These are phyloP conservation scores for Dichomitus squalens DNA, from an alignment of 1,284 basidiomycete species.

Conservation along the genomic window DNA sequence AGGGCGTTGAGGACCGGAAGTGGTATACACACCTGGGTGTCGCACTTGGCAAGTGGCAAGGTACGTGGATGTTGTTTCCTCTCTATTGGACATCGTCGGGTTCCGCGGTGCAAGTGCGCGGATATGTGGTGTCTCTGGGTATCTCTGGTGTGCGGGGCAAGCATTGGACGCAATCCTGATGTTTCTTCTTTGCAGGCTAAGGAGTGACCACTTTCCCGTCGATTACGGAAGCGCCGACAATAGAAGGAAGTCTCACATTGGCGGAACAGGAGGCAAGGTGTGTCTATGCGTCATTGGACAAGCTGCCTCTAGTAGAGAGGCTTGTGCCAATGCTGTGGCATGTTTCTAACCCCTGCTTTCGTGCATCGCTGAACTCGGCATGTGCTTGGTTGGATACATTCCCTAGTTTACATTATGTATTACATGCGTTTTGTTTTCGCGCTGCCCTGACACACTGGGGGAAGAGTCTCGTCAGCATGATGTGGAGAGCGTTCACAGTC, in stretches of 20 bases:
- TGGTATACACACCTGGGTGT: constrained; percentile 89
- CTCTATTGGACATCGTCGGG: too few species aligned
- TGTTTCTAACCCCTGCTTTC: too few species aligned
- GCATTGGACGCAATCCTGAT: neutral
- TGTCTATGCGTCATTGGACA: constrained; percentile 48
- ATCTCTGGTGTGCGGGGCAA: neutral
- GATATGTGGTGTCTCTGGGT: neutral
- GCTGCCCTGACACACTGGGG: too few species aligned
- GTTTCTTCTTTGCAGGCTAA: constrained; percentile 58
- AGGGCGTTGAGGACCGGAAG: constrained; percentile 78
- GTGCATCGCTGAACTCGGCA: too few species aligned
- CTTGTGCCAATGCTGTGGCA: too few species aligned
- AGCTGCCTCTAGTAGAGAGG: too few species aligned
- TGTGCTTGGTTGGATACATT: too few species aligned
- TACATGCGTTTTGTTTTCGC: too few species aligned
- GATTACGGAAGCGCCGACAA: constrained; percentile 77
- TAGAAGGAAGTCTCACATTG: constrained; percentile 66
- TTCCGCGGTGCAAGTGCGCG: too few species aligned
- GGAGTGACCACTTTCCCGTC: constrained; percentile 87
- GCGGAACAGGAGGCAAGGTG: constrained; percentile 70
- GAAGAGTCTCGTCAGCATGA: too few species aligned
- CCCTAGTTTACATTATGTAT: too few species aligned
- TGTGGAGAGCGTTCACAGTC: too few species aligned
- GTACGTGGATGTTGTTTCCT: constrained; percentile 45
- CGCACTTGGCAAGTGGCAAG: constrained; percentile 88